Conservation (phyloP, 164 flowering plant species). For the Magnolia changhungtana region DNA sequence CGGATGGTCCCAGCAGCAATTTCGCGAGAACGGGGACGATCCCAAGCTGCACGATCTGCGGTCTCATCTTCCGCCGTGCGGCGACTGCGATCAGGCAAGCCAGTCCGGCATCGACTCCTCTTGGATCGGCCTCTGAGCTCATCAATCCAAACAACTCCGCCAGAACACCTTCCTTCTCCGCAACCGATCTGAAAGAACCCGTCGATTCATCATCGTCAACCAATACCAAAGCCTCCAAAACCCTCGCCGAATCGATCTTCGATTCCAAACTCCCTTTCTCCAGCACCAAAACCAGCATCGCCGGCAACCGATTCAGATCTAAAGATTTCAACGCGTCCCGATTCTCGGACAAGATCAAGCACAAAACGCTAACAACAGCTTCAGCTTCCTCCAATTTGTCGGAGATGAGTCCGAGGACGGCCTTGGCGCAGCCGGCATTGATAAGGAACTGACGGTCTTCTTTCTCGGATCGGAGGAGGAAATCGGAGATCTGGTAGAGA, state of each 20-base stretch:
- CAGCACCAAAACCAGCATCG: slow-evolving; percentile 27
- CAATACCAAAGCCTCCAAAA: slow-evolving; percentile 33
- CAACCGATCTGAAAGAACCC: slow-evolving; percentile 9
- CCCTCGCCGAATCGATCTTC: slow-evolving; percentile 29
- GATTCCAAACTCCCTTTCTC: slow-evolving; percentile 37
- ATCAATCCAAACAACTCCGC: slow-evolving; percentile 33
- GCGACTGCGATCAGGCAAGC: slow-evolving; percentile 50
- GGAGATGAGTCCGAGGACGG: slow-evolving; percentile 31
- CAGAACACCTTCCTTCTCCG: slow-evolving; percentile 38
- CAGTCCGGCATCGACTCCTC: slow-evolving; percentile 38
- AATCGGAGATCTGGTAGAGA: slow-evolving; percentile 18
- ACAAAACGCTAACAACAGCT: slow-evolving; percentile 30
- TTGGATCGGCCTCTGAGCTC: slow-evolving; percentile 23
- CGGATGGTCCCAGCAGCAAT: slow-evolving; percentile 12
- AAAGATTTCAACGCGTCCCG: background rate
- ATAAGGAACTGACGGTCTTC: slow-evolving; percentile 42
- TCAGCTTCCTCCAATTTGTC: slow-evolving; percentile 21
- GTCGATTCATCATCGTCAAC: background rate
- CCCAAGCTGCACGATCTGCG: slow-evolving; percentile 41
- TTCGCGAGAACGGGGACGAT: slow-evolving; percentile 27
- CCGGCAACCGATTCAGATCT: slow-evolving; percentile 8
- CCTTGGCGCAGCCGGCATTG: slow-evolving; percentile 32
- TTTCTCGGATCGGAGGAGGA: slow-evolving; percentile 33
- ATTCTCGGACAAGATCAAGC: slow-evolving; percentile 22
- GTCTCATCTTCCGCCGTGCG: slow-evolving; percentile 25